Conservation (phyloP, 1,284 basidiomycete species). For the Puccinia coronata region DNA sequence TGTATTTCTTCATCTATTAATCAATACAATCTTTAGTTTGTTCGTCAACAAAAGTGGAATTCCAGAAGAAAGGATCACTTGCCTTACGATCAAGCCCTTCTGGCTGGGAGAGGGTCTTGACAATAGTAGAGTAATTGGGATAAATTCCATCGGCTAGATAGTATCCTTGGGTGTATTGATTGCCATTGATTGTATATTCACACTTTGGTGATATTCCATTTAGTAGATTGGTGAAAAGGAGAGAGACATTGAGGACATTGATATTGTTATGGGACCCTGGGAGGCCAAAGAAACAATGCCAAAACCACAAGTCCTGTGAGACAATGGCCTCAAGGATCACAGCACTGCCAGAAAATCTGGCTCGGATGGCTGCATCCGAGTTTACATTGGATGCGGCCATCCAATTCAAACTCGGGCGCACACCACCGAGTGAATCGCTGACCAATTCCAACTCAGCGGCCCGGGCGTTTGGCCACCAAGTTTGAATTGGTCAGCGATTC, state of each 20-base stretch:
- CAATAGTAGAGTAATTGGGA: not conserved
- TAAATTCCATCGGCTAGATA: slow-evolving; percentile 34
- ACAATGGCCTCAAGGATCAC: slow-evolving; percentile 10
- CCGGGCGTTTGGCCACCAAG: too few relatives aligned
- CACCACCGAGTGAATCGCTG: too few relatives aligned
- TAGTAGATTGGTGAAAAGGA: not conserved
- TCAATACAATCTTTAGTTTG: too few relatives aligned
- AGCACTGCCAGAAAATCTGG: too few relatives aligned
- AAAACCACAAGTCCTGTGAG: not conserved
- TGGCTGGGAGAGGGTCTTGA: slow-evolving; percentile 19
- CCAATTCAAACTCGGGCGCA: too few relatives aligned
- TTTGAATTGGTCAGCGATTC: too few relatives aligned
- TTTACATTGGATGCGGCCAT: too few relatives aligned
- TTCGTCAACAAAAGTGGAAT: too few relatives aligned
- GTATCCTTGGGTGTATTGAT: not conserved
- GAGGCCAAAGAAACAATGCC: too few relatives aligned
- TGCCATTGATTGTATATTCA: not conserved
- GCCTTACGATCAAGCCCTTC: not conserved
- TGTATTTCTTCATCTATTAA: too few relatives aligned
- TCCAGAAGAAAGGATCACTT: not conserved
- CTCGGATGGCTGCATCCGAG: too few relatives aligned
- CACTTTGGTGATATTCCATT: not conserved
- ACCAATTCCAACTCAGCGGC: too few relatives aligned
- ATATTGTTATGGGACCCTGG: slow-evolving; percentile 2
- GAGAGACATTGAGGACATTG: not conserved